Conservation (phyloP, 75 land plant species). For the Cryptomeria japonica region DNA sequence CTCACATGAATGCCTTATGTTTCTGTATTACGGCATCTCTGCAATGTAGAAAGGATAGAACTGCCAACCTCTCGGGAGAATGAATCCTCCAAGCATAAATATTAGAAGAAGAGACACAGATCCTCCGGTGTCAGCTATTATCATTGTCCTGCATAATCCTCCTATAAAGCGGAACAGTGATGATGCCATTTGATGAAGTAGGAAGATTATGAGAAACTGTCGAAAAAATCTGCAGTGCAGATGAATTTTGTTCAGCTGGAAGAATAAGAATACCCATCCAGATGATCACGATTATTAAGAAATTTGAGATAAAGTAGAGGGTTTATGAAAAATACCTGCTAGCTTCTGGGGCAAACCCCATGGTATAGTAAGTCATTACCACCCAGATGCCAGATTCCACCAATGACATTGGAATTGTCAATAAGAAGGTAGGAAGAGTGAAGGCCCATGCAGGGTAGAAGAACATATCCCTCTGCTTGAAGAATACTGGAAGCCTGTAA, state of each 20-base stretch:
- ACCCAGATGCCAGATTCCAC: conserved; percentile 75
- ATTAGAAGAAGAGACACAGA: conserved; percentile 72
- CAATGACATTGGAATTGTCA: conserved; percentile 63
- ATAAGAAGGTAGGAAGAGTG: conserved; percentile 58
- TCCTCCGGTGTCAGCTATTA: conserved; percentile 87
- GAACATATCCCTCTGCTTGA: conserved; percentile 85
- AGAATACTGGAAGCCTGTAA: conserved; percentile 77
- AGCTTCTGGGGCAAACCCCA: conserved; percentile 87
- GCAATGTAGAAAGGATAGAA: not conserved
- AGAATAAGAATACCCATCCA: not conserved
- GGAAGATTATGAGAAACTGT: conserved; percentile 64
- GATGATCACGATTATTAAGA: not conserved
- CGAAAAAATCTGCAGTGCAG: conserved; percentile 72
- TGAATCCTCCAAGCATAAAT: conserved; percentile 89
- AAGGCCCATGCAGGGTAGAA: conserved; percentile 89
- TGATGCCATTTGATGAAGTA: conserved; percentile 85
- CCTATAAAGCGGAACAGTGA: conserved; percentile 76
- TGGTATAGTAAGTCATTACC: conserved; percentile 68
- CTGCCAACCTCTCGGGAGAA: conserved; percentile 61
- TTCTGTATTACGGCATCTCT: not conserved
- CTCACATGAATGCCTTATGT: not conserved
- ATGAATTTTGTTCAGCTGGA: not conserved
- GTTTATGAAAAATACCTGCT: conserved; percentile 44
- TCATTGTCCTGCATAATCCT: conserved; percentile 75
- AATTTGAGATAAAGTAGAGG: not conserved